A percentile compares a stretch with the other conserved stretches of the same genome.
Evolutionary conservation across 140 eudicot genomes (phyloP).

Genomic region (Stevia rebaudiana): DNA sequence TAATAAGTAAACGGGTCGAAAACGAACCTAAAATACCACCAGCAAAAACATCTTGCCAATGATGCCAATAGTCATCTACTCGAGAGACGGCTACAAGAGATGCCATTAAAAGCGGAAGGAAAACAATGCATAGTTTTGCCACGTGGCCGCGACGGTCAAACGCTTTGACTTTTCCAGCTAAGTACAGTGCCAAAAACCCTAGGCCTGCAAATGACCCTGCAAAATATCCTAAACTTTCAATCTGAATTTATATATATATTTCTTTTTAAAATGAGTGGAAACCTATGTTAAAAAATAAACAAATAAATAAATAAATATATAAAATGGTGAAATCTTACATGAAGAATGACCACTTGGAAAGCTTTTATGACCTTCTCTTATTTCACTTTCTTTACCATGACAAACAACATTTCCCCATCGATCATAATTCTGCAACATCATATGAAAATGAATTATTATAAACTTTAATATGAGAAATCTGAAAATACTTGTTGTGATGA

Average conservation of each 20-base stretch:
- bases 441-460: background rate
- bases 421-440: slow-evolving; percentile 48
- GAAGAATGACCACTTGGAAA: slow-evolving; percentile 90
- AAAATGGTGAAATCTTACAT: slow-evolving; percentile 38
- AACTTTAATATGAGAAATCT: background rate
- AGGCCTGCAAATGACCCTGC: slow-evolving; percentile 92
- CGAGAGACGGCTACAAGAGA: slow-evolving; percentile 77
- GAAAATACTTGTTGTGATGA: background rate
- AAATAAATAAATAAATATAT: no score
- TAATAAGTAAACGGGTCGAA: background rate
- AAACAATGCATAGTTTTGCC: slow-evolving; percentile 65
- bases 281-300: background rate
- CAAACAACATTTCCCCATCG: slow-evolving; percentile 62
- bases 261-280: background rate
- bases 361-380: slow-evolving; percentile 77
- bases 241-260: background rate
- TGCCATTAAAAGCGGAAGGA: slow-evolving; percentile 64
- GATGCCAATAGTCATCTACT: slow-evolving; percentile 92
- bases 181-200: slow-evolving; percentile 65
- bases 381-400: slow-evolving; percentile 46
- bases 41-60: slow-evolving; percentile 88
- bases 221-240: slow-evolving; percentile 13
- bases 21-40: slow-evolving; percentile 69
- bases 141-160: slow-evolving; percentile 71
- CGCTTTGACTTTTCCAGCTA: slow-evolving; percentile 57